Evolutionary conservation across 1,139 yeast genomes (phyloP), one percentile per base, ranked within the genome.

Genomic region (Taphrina communis): DNA sequence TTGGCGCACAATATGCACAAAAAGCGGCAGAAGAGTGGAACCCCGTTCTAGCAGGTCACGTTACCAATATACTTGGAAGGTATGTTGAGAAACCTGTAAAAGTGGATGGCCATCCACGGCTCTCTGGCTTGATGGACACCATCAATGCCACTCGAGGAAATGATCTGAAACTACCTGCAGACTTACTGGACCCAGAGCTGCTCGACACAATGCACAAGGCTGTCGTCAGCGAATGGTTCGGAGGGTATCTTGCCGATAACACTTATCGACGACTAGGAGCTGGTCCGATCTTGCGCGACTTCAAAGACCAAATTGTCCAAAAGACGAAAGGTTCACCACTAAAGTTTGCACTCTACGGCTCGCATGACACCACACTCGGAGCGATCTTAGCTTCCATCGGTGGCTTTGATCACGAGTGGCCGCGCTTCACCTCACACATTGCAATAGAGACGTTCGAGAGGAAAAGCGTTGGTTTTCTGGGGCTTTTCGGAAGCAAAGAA

Each of bases 291-390:
- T 53, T 70, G 21, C 66, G 66, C 35, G 72, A 70, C 50, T 38
- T 70, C n/a, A 57, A 39, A 14, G 68, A 70, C 44, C 62, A 65
- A 6, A 69, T 69, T 36, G 46, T 42, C 42, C 52, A 50, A n/a
- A 56, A 55, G n/a, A 68, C 65, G 51, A 41, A 58, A 35, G 69
- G 65, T 4, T 62, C 65, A 4, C 62, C 63, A 11, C 55, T 63
- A 19, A 73, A 73, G 41, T 55, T 73, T 19, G 73, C 72, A 3
- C 66, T 73, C n/a, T 73, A 73, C 57, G 74, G 74, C 21, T 72
- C 74, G 11, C 75, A 73, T 57, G 75, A 73, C 57, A 73, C 74
- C 12, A 73, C 75, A 6, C 59, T 73, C 44, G 75, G 73, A n/a
- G 72, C 75, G 31, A 61, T 73, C 35, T 66, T 73, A 6, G 72